Evolutionary conservation across 345 rosid species (phyloP).

Genomic region (Hypericum androsaemum): DNA sequence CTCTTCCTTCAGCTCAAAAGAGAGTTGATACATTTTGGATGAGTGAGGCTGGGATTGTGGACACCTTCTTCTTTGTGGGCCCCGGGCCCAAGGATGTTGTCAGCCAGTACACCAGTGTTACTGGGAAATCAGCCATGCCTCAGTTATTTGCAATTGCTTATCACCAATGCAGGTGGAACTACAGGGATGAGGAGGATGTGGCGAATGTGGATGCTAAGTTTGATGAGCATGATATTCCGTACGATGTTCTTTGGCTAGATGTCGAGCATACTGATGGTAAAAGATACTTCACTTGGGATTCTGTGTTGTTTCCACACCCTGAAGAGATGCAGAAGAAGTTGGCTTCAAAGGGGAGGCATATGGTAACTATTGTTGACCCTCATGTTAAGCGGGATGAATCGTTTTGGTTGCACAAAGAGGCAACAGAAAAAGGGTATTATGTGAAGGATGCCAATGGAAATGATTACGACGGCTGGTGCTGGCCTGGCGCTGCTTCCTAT

Average conservation of each 20-base stretch:
- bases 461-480: slow-evolving; percentile 99
- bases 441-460: slow-evolving; percentile 75
- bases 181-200: slow-evolving; percentile 98
- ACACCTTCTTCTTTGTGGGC: slow-evolving; percentile 82
- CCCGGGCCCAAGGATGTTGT: slow-evolving; percentile 88
- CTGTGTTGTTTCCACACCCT: slow-evolving; percentile 66
- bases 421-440: slow-evolving; percentile 72
- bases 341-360: slow-evolving; percentile 80
- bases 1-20: slow-evolving; percentile 45
- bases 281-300: slow-evolving; percentile 94
- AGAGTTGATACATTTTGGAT: slow-evolving; percentile 88
- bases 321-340: slow-evolving; percentile 86
- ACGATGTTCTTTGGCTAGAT: slow-evolving; percentile 96
- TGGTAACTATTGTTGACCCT: slow-evolving; percentile 99
- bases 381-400: slow-evolving; percentile 92
- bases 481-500: slow-evolving; percentile 98
- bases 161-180: slow-evolving; percentile 99
- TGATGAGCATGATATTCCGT: slow-evolving; percentile 94
- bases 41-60: slow-evolving; percentile 97
- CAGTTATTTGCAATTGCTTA: slow-evolving; percentile 80
- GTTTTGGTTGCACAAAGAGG: slow-evolving; percentile 69
- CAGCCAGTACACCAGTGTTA: slow-evolving; percentile 67
- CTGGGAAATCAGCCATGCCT: slow-evolving; percentile 86
- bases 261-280: slow-evolving; percentile 95
- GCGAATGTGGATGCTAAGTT: slow-evolving; percentile 84